phyloP scores from a whole-genome alignment of 768 basidiomycete genomes.

The Strobilomyces confusus region DNA sequence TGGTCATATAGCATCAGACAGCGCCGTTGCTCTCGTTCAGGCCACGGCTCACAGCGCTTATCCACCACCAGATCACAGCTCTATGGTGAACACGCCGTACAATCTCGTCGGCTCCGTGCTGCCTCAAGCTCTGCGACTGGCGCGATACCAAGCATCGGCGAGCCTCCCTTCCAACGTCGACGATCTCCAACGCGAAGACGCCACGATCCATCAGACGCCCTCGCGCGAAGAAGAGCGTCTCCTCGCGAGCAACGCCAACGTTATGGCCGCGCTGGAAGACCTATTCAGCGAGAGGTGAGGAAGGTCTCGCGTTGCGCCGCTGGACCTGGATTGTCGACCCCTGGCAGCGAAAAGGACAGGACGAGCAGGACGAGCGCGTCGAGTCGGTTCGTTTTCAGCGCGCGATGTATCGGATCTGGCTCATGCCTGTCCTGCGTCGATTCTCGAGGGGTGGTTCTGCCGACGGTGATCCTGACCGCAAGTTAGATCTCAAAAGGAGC shows the following conservation, averaged over 20 bases:
- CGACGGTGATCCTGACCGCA: too few relatives aligned
- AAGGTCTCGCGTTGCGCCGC: not conserved
- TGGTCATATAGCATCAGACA: too few relatives aligned
- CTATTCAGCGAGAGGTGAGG: constrained; percentile 40
- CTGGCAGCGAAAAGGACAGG: constrained; percentile 30
- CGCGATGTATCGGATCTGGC: too few relatives aligned
- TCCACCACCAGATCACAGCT: too few relatives aligned
- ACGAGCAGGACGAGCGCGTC: constrained; percentile 24
- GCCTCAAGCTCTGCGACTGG: constrained; percentile 23
- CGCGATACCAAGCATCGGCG: not conserved
- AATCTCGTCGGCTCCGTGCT: constrained; percentile 28
- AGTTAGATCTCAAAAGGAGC: too few relatives aligned
- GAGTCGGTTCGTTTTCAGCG: too few relatives aligned
- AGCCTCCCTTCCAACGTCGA: not conserved
- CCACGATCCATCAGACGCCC: constrained; percentile 15
- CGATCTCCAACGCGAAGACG: constrained; percentile 3
- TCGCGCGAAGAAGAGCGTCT: constrained; percentile 21
- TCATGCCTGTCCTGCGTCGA: too few relatives aligned
- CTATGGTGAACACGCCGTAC: not conserved
- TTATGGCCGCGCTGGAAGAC: constrained; percentile 29
- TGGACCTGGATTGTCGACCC: not conserved
- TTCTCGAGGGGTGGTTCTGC: too few relatives aligned
- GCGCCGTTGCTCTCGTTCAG: too few relatives aligned
- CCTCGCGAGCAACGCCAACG: constrained; percentile 20
- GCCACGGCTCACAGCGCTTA: too few relatives aligned